Percentiles rank a stretch among this genome's conserved stretches.
Evolutionary conservation across 257 asterid genomes (phyloP).

Genomic region (Penstemon newberryi): DNA sequence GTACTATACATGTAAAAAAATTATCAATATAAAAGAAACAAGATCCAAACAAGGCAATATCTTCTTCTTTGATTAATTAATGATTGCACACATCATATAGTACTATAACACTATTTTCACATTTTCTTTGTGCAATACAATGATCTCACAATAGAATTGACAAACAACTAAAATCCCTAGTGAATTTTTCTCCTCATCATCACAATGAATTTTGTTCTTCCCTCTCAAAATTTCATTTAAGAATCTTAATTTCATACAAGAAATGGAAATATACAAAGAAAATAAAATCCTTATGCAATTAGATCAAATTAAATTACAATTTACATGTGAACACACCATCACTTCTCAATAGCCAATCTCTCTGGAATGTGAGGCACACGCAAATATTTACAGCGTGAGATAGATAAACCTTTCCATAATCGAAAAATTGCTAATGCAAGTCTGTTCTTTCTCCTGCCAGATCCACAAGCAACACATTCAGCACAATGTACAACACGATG

Average conservation of each 20-base stretch:
- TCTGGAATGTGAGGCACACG: slow-evolving; percentile 15
- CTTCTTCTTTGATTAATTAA: too few relatives aligned
- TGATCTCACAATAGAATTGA: too few relatives aligned
- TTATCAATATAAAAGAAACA: too few relatives aligned
- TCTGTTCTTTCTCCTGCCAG: slow-evolving; percentile 3
- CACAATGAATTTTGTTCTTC: background rate
- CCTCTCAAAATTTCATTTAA: background rate
- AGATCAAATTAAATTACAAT: background rate
- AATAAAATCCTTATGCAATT: slow-evolving; percentile 12
- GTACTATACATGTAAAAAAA: too few relatives aligned
- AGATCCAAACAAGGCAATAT: too few relatives aligned
- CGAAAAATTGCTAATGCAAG: slow-evolving; percentile 1
- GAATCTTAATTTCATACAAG: slow-evolving; percentile 24
- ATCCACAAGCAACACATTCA: background rate
- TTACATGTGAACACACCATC: slow-evolving; percentile 26
- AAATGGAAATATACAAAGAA: slow-evolving; percentile 7
- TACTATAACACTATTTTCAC: too few relatives aligned
- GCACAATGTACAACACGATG: slow-evolving; percentile 24
- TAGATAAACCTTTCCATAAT: slow-evolving; percentile 18
- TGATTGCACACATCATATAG: too few relatives aligned
- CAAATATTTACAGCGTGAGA: background rate
- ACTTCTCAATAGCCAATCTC: slow-evolving; percentile 11
- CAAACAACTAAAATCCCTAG: too few relatives aligned
- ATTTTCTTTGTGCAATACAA: too few relatives aligned
- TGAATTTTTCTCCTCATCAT: background rate